phyloP scores from a whole-genome alignment of 371 early-diverging fungal genomes.

The Mortierella sp. region DNA sequence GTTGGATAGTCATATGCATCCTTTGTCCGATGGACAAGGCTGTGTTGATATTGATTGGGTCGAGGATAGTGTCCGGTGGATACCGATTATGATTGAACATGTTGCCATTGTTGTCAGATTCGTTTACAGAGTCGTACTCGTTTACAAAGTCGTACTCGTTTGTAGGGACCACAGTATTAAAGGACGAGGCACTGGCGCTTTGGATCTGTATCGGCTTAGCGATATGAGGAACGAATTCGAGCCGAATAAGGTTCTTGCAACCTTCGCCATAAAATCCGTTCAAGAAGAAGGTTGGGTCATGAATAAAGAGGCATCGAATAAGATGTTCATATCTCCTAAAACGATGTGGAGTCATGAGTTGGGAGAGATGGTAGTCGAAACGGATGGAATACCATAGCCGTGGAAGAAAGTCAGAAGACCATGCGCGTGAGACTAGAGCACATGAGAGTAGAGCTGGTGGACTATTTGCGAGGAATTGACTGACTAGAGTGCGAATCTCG shows the following conservation, averaged over 20 bases:
- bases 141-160: background rate
- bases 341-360: background rate
- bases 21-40: background rate
- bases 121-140: too few species aligned
- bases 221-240: slow-evolving; percentile 4
- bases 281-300: slow-evolving; percentile 14
- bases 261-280: background rate
- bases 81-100: background rate
- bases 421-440: slow-evolving; percentile 16
- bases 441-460: slow-evolving; percentile 12
- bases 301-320: slow-evolving; percentile 11
- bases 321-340: slow-evolving; percentile 17
- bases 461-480: slow-evolving; percentile 3
- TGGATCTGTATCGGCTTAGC: background rate
- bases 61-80: too few species aligned
- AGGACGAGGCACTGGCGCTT: background rate
- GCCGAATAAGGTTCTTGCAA: slow-evolving; percentile 3
- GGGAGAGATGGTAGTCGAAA: slow-evolving; percentile 15
- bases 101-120: background rate
- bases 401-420: slow-evolving; percentile 16
- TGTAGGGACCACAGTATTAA: background rate
- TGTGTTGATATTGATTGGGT: too few species aligned
- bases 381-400: slow-evolving; percentile 19
- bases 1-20: background rate
- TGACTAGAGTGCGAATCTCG: slow-evolving; percentile 17